Evolutionary conservation across 1,284 basidiomycete genomes (phyloP), one percentile per base, ranked within the genome.

Genomic region (Lignosus rhinocerotis): DNA sequence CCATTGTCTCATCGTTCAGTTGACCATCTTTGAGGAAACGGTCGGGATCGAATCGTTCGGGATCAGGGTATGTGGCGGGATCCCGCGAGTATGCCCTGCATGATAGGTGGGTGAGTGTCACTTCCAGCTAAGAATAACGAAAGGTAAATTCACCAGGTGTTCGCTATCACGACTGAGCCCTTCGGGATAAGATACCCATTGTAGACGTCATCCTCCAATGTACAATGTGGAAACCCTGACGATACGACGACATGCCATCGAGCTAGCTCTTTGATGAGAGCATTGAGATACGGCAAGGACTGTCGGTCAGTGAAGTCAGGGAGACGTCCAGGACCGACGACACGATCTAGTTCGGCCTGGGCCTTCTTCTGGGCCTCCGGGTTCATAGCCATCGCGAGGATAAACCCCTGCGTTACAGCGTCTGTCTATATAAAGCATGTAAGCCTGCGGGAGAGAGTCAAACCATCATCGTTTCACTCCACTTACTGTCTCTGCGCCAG

Each of bases 311-410:
- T 54, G 34, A 74, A 68, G 11, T 60, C 63, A 0, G 75, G 75
- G 2, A 75, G 53, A 10, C 71, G 60, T 1, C 64, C 55, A 3
- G 42, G 31, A 5, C 72, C 70, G 25, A 73, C 59, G 12, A 73
- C 66, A 4, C 34, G 31, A 50, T 75, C 72, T 16, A 75, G 55
- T 48, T 75, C 72, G n/a, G 51, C 62, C 39, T 72, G 73, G 2
- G 72, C 73, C 19, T 66, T 66, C 19, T 55, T 53, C 47, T 70
- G 70, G 5, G 69, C 60, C 3, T 70, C 67, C 2, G 72, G 73
- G 44, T 69, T 53, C 12, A 68, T 56, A 2, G 70, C 61, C 70
- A 73, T 69, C 0, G 67, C 66, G 14, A 73, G 56, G 50, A 75
- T 56, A 49, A 72, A 71, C 2, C 57, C 45, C 2, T 39, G 45